phyloP scores from a whole-genome alignment of 177 flowering plant genomes.

The Vitis hybrid region DNA sequence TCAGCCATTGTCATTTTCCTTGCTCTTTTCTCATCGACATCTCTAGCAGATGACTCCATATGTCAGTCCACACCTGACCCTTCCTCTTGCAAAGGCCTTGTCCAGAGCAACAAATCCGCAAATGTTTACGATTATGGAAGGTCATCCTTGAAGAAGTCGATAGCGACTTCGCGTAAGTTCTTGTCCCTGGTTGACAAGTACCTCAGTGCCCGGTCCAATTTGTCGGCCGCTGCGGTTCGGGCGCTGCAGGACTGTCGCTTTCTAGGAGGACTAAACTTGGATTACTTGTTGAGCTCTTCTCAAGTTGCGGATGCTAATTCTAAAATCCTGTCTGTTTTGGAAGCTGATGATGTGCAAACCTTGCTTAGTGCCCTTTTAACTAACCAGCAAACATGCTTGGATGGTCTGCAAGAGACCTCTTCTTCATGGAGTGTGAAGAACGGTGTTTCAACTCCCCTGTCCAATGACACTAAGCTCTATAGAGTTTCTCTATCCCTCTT shows the following conservation, averaged over 20 bases:
- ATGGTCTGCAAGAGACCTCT: conserved; percentile 45
- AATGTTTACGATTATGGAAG: conserved; percentile 51
- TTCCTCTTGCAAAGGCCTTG: conserved; percentile 39
- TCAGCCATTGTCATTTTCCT: conserved; percentile 8
- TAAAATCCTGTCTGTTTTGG: conserved; percentile 12
- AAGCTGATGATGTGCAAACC: conserved; percentile 61
- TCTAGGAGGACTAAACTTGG: conserved; percentile 49
- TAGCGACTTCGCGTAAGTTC: conserved; percentile 34
- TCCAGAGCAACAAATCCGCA: conserved; percentile 36
- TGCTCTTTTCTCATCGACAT: conserved; percentile 4
- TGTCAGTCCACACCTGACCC: conserved; percentile 69
- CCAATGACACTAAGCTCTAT: conserved; percentile 43
- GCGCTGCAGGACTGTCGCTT: conserved; percentile 67
- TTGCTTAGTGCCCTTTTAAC: conserved; percentile 73
- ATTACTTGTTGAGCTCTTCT: conserved; percentile 38
- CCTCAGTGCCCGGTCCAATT: conserved; percentile 9
- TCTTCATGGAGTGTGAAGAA: conserved; percentile 37
- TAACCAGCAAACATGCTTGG: conserved; percentile 70
- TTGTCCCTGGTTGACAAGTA: conserved; percentile 26
- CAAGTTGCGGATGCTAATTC: conserved; percentile 27
- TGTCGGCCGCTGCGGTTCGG: conserved; percentile 31
- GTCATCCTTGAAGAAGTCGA: conserved; percentile 38
- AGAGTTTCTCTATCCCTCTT: conserved; percentile 56
- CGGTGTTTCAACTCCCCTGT: conserved; percentile 38
- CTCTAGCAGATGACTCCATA: conserved; percentile 13